Evolutionary conservation across 176 grass and related monocot genomes (phyloP), one percentile per base, ranked within the genome.

Genomic region (Oryza australiensis): DNA sequence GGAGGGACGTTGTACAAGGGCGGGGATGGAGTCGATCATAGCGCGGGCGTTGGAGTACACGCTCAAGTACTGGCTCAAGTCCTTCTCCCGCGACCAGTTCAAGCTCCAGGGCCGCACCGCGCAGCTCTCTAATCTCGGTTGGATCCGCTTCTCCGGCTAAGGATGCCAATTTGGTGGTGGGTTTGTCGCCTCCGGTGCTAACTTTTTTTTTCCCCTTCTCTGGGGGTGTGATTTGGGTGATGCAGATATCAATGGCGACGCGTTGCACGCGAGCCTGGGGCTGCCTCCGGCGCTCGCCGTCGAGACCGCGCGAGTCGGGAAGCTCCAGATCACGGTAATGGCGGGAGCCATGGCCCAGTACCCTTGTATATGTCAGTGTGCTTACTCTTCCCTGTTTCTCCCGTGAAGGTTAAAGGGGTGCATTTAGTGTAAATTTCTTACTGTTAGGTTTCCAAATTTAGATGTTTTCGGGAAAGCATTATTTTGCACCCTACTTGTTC

Each of bases 31-130:
- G 91, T 99, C 97, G 67, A 99, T 99, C 83, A 88, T 99, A 67
- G 97, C 97, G 81, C 93, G 97, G 83, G 97, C 97, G 79, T 85
- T 99, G 83, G 97, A 99, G 82, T 99, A 99, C 87, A 99, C 97
- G 74, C 97, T 99, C 85, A 99, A 99, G 77, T 99, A 99, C 89
- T 99, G 97, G 97, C 91, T 99, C 80, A 99, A 99, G 79, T 95
- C 97, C 73, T 99, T 99, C 91, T 90, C 97, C 57, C 97, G 97
- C 46, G 97, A 99, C 85, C 97, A 99, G 83, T 99, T 99, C 91
- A 99, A 96, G 93, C 97, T 99, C 74, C 93, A 99, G 83, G 93
- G 93, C 69, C 93, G 87, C 89, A 96, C 97, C 73, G 97, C 91
- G 60, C 93, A 95, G 88, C 90, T 99, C 69, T 99, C 91, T 35